Evolutionary conservation across 305 asterid genomes (phyloP).

Genomic region (Fraxinus sp.): DNA sequence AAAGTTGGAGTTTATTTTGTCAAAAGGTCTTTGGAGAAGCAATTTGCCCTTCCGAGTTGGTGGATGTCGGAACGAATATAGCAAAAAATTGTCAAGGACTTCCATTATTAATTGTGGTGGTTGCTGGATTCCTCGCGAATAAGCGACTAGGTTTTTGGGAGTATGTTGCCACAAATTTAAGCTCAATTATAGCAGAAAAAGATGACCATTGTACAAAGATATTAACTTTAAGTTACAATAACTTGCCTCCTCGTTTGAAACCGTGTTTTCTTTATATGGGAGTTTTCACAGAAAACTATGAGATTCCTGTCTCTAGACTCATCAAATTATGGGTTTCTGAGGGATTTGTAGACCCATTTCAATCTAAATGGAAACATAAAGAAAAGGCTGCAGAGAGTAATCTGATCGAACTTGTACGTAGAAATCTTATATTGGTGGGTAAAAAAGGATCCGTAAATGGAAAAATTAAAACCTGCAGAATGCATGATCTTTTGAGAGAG

Average conservation of each 20-base stretch:
- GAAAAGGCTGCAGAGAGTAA: neutral
- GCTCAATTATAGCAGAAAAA: neutral
- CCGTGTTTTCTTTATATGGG: neutral
- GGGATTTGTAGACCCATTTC: neutral
- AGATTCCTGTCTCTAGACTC: neutral
- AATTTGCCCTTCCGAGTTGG: neutral
- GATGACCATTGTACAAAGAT: neutral
- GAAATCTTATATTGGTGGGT: neutral
- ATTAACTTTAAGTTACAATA: constrained; percentile 9
- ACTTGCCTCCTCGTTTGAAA: constrained; percentile 4
- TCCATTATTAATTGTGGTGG: constrained; percentile 11
- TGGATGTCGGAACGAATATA: neutral
- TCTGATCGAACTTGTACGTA: neutral
- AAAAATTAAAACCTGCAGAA: neutral
- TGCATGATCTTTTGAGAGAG: neutral
- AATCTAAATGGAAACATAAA: too few relatives aligned
- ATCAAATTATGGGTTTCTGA: neutral
- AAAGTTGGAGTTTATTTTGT: neutral
- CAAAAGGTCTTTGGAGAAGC: neutral
- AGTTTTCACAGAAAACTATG: neutral
- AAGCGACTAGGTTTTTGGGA: neutral
- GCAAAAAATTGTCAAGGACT: neutral
- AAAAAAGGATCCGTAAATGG: neutral
- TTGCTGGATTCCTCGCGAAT: constrained; percentile 2
- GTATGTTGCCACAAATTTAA: neutral